Base-by-base conservation (phyloP, 352 stramenopile genomes). In the Pythium guiyangense region DNA sequence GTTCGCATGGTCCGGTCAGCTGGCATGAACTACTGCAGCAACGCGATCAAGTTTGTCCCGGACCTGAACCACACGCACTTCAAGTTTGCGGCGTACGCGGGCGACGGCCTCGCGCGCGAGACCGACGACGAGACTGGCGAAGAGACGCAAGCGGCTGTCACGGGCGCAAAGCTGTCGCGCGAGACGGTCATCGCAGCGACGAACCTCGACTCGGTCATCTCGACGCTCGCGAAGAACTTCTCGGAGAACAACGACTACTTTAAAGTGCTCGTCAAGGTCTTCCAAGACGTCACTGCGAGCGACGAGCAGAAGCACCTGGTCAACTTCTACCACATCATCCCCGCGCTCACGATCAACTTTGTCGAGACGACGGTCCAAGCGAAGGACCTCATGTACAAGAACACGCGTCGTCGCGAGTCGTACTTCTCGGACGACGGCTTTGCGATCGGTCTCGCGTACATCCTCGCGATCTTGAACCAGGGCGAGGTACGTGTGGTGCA, bases 401-500 rank as follows among this genome's bases (percentile, higher is more conserved):
- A 96, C 64, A 96, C 90, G 25, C 79, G 86, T 8, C 78, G 81
- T n/a, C 82, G 85, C 25, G 92, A 97, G 70, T 97, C 92, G 42
- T 98, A 98, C 65, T 98, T 97, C 60, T 92, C 89, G 12, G 93
- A 98, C 71, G 95, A 98, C 66, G 95, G 95, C 6, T 98, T 98
- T 72, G 90, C 93, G 34, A 92, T 98, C 26, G 95, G 95, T 9
- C 64, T 98, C 46, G 91, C 92, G 6, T 98, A 98, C 66, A 88
- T 97, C 25, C 74, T 98, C 9, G 83, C 88, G 26, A 94, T 97
- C 59, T 65, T 97, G 0, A 81, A 95, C 59, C 88, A 97, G 69
- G 80, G 82, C 63, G 80, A 92, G 64, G 81, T 92, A 59, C 46
- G n/a, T n/a, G n/a, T n/a, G n/a, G n/a, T n/a, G n/a, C n/a, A n/a